phyloP scores from a whole-genome alignment of 352 stramenopile species.

The Globisporangium lucens region DNA sequence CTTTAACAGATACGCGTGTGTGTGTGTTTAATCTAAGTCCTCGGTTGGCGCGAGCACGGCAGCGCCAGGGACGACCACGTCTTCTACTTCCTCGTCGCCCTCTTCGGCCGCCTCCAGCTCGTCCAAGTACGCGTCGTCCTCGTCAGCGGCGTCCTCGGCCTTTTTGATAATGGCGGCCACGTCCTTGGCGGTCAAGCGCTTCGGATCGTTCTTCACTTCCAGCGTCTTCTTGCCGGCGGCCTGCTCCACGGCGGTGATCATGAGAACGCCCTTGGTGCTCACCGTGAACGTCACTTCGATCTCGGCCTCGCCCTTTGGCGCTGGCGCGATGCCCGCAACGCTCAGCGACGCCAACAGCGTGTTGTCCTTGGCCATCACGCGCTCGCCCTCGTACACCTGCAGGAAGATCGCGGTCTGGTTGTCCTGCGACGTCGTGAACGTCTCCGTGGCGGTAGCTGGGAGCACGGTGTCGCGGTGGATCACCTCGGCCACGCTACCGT shows the following conservation, averaged over 20 bases:
- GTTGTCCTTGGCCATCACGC: conserved; percentile 97
- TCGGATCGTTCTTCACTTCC: conserved; percentile 69
- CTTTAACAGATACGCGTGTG: conserved; percentile 1
- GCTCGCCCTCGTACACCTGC: conserved; percentile 95
- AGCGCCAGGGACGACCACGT: conserved; percentile 24
- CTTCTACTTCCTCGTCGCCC: conserved; percentile 37
- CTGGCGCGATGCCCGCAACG: conserved; percentile 85
- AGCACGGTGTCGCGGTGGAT: conserved; percentile 91
- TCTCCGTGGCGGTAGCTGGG: conserved; percentile 73
- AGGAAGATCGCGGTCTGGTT: conserved; percentile 91
- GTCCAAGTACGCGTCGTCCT: conserved; percentile 74
- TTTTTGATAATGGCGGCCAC: conserved; percentile 81
- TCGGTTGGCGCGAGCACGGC: conserved; percentile 43
- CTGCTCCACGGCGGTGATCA: conserved; percentile 89
- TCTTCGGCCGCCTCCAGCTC: conserved; percentile 71
- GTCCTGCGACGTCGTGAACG: conserved; percentile 90
- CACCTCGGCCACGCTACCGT: conserved; percentile 90
- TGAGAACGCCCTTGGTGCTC: conserved; percentile 92
- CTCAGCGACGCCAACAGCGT: conserved; percentile 90
- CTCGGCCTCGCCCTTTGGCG: conserved; percentile 89
- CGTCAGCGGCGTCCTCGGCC: conserved; percentile 79
- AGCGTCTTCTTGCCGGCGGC: conserved; percentile 73
- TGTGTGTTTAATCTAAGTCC: conserved; percentile 79
- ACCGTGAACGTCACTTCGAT: conserved; percentile 93
- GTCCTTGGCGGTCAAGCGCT: conserved; percentile 59